Evolutionary conservation across 257 asterid species (phyloP).

Genomic region (Solanum virginianum): DNA sequence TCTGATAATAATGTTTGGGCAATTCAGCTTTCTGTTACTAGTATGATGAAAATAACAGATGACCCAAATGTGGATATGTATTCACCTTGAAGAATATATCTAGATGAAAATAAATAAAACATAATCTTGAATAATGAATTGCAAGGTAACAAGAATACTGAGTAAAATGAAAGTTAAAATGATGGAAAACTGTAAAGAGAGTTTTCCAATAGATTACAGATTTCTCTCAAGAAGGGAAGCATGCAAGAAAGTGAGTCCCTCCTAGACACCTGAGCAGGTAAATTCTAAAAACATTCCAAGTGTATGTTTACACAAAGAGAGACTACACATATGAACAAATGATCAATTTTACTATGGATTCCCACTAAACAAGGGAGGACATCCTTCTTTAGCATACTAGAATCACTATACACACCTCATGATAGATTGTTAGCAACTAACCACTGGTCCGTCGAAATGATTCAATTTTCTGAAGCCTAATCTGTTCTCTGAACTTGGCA

Average conservation of each 20-base stretch:
- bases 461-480: conserved; percentile 65
- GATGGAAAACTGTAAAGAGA: background rate
- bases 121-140: background rate
- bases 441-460: conserved; percentile 16
- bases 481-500: conserved; percentile 88
- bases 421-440: background rate
- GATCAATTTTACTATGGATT: background rate
- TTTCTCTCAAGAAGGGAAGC: background rate
- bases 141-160: background rate
- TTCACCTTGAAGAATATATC: background rate
- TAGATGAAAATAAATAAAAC: background rate
- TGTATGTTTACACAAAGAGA: background rate
- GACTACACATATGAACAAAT: background rate
- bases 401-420: background rate
- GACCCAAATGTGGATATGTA: background rate
- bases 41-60: background rate
- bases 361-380: background rate
- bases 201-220: background rate
- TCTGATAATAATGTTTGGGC: background rate
- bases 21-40: background rate
- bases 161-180: background rate
- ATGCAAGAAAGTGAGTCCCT: background rate
- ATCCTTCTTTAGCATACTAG: background rate
- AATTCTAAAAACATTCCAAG: background rate
- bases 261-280: background rate